Evolutionary conservation across 2,329 filamentous ascomycete genomes (phyloP).

Genomic region (Aureobasidium sp.): DNA sequence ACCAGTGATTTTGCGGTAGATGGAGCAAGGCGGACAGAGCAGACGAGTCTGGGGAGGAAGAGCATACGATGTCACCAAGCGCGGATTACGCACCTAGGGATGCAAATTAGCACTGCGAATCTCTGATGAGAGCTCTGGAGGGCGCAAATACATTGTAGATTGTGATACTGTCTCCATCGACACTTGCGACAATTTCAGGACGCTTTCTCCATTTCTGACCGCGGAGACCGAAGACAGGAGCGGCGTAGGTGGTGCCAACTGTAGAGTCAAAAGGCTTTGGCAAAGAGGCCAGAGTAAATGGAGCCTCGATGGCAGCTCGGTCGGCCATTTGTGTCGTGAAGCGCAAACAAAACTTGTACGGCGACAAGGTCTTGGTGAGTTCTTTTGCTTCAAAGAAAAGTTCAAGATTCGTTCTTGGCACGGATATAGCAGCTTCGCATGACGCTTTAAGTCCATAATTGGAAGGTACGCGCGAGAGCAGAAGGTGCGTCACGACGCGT

Average conservation of each 20-base stretch:
- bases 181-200: constrained; percentile 52
- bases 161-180: constrained; percentile 55
- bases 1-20: constrained; percentile 44
- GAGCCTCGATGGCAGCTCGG: constrained; percentile 25
- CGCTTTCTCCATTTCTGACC: constrained; percentile 54
- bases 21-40: constrained; percentile 51
- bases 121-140: not conserved
- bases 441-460: not conserved
- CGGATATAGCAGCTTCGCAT: not conserved
- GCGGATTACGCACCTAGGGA: constrained; percentile 52
- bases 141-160: constrained; percentile 51
- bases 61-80: constrained; percentile 53
- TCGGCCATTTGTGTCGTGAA: constrained; percentile 4
- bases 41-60: constrained; percentile 54
- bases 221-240: constrained; percentile 47
- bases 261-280: constrained; percentile 35
- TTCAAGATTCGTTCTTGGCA: not conserved
- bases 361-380: not conserved
- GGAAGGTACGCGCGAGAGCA: not conserved
- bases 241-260: constrained; percentile 35
- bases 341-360: not conserved
- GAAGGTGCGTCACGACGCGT: not conserved
- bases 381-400: not conserved
- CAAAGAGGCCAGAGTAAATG: constrained; percentile 37
- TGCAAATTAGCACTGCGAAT: not conserved